phyloP scores from a whole-genome alignment of 2,329 filamentous ascomycete species.

The Fusarium equiseti region DNA sequence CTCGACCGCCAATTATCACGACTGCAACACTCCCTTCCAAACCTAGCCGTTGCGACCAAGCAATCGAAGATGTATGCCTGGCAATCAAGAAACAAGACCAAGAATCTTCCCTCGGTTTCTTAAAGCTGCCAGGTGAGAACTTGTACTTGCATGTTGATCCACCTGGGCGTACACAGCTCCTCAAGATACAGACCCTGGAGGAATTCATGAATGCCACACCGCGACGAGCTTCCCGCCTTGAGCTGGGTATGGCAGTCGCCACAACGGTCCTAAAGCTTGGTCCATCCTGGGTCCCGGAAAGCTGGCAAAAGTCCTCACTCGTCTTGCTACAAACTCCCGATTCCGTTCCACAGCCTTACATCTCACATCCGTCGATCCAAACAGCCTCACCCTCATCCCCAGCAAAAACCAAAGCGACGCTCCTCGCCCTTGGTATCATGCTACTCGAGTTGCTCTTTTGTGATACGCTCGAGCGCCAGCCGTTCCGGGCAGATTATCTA shows the following conservation, averaged over 20 bases:
- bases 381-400: rapidly evolving
- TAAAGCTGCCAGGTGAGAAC: neutral
- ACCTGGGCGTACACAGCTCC: rapidly evolving
- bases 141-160: neutral
- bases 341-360: neutral
- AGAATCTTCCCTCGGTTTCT: neutral
- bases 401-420: rapidly evolving
- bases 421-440: neutral
- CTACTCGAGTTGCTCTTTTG: neutral
- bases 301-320: neutral
- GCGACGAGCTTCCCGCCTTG: rapidly evolving
- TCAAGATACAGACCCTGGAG: neutral
- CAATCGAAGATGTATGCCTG: neutral
- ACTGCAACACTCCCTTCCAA: rapidly evolving
- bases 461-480: neutral
- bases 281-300: neutral
- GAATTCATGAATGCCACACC: neutral
- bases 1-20: neutral
- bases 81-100: neutral
- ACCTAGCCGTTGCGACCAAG: neutral
- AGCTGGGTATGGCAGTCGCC: neutral
- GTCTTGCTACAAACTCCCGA: rapidly evolving
- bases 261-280: neutral
- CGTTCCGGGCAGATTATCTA: neutral
- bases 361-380: neutral